Percentiles rank a stretch among this genome's conserved stretches.
phyloP scores from a whole-genome alignment of 2,329 filamentous ascomycete species.

The Diaporthe helianthi region DNA sequence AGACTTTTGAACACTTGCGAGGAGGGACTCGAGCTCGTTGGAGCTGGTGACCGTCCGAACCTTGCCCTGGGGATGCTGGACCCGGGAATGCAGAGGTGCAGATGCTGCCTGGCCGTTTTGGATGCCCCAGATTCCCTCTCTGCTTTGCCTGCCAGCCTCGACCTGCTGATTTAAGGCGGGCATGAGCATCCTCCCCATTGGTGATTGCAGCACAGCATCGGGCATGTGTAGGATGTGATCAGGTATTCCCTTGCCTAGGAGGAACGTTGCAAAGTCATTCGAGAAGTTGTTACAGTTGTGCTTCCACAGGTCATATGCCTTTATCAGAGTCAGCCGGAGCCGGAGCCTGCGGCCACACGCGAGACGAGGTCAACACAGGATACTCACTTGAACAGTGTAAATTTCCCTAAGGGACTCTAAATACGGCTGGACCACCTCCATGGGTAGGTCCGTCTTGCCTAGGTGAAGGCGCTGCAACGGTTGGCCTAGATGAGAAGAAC shows the following conservation, averaged over 20 bases:
- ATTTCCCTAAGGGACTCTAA: constrained; percentile 82
- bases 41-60: constrained; percentile 69
- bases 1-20: constrained; percentile 66
- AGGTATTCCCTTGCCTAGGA: constrained; percentile 88
- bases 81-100: constrained; percentile 35
- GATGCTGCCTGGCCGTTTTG: constrained; percentile 43
- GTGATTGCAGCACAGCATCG: constrained; percentile 82
- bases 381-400: constrained; percentile 77
- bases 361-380: neutral
- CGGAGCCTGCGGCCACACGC: neutral
- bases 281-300: constrained; percentile 99
- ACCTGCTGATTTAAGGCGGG: constrained; percentile 68
- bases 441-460: constrained; percentile 78
- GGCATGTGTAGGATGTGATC: constrained; percentile 86
- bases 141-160: constrained; percentile 54
- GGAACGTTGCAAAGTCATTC: constrained; percentile 88
- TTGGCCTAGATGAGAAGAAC: constrained; percentile 83
- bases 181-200: constrained; percentile 86
- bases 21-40: constrained; percentile 64
- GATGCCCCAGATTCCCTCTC: constrained; percentile 57
- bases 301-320: constrained; percentile 86
- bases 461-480: constrained; percentile 80
- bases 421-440: constrained; percentile 86
- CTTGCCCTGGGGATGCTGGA: constrained; percentile 46
- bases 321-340: constrained; percentile 15